These are phyloP conservation scores for Globisporangium solare DNA, from an alignment of 352 stramenopile genomes.

Conservation along the genomic window DNA sequence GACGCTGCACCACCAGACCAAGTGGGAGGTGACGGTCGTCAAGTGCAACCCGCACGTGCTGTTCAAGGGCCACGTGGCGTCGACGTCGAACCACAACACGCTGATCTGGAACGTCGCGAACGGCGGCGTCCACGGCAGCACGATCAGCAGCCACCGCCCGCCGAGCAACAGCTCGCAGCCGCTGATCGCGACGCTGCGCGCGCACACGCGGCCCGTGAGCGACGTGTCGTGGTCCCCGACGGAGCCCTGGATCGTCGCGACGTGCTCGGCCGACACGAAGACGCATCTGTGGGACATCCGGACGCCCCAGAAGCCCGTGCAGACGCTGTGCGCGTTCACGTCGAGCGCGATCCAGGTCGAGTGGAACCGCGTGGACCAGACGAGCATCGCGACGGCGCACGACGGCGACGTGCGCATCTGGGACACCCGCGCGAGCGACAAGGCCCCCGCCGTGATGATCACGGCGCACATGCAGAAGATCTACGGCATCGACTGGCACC, in stretches of 20 bases:
- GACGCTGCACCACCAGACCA: slow-evolving; percentile 76
- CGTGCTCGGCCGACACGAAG: slow-evolving; percentile 72
- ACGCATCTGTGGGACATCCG: slow-evolving; percentile 80
- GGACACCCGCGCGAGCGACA: slow-evolving; percentile 60
- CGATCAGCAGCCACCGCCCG: slow-evolving; percentile 11
- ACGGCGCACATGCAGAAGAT: slow-evolving; percentile 85
- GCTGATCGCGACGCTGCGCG: slow-evolving; percentile 67
- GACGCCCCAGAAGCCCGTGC: slow-evolving; percentile 59
- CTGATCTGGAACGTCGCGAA: slow-evolving; percentile 73
- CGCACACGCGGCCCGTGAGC: slow-evolving; percentile 69
- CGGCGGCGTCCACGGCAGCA: slow-evolving; percentile 10
- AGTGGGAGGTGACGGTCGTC: slow-evolving; percentile 74
- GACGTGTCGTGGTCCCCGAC: slow-evolving; percentile 73
- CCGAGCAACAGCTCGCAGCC: slow-evolving; percentile 23
- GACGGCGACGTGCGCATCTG: slow-evolving; percentile 76
- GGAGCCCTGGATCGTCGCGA: slow-evolving; percentile 72
- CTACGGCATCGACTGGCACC: slow-evolving; percentile 79
- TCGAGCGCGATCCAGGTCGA: slow-evolving; percentile 65
- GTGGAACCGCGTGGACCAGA: slow-evolving; percentile 71
- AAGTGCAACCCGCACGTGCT: slow-evolving; percentile 71
- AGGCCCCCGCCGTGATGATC: slow-evolving; percentile 50
- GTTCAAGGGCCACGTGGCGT: slow-evolving; percentile 65
- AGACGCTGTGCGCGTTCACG: slow-evolving; percentile 67
- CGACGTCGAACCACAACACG: slow-evolving; percentile 77
- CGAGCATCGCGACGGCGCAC: slow-evolving; percentile 70